Conservation (phyloP, 129 eudicot species). For the Gnaphalium uliginosum region DNA sequence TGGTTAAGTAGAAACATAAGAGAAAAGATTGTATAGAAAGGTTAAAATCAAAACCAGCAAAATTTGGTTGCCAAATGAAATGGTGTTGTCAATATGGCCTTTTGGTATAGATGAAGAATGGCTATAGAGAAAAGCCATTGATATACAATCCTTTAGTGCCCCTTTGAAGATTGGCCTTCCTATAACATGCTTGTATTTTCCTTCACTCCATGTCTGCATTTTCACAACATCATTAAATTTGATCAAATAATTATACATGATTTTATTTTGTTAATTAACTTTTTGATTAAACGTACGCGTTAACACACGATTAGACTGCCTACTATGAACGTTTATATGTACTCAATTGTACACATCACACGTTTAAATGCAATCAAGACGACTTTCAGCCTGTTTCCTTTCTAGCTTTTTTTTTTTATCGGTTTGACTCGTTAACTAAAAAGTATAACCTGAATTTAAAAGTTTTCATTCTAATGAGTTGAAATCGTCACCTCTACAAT, state of each 20-base stretch:
- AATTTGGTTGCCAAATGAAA: conserved; percentile 32
- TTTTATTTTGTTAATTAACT: no score
- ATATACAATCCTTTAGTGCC: conserved; percentile 41
- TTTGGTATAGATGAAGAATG: conserved; percentile 43
- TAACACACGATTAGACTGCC: no score
- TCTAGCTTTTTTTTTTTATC: no score
- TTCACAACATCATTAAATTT: conserved; percentile 16
- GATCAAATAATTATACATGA: background rate
- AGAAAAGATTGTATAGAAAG: conserved; percentile 27
- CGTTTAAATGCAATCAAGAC: no score
- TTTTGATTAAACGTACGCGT: no score
- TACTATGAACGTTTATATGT: no score
- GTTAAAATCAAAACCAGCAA: conserved; percentile 28
- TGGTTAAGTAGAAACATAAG: conserved; percentile 18
- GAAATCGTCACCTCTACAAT: no score
- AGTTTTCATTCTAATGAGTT: no score
- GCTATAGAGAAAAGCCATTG: conserved; percentile 73
- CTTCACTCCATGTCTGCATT: conserved; percentile 72
- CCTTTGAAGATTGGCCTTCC: conserved; percentile 69
- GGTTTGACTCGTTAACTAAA: no score
- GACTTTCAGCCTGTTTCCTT: no score
- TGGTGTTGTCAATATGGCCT: conserved; percentile 17
- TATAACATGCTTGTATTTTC: conserved; percentile 76
- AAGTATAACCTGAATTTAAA: no score
- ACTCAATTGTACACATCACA: no score